Percentiles rank a stretch among this genome's conserved stretches.
These are phyloP conservation scores for Phytophthora melonis DNA, from an alignment of 352 stramenopile genomes.

Conservation along the genomic window DNA sequence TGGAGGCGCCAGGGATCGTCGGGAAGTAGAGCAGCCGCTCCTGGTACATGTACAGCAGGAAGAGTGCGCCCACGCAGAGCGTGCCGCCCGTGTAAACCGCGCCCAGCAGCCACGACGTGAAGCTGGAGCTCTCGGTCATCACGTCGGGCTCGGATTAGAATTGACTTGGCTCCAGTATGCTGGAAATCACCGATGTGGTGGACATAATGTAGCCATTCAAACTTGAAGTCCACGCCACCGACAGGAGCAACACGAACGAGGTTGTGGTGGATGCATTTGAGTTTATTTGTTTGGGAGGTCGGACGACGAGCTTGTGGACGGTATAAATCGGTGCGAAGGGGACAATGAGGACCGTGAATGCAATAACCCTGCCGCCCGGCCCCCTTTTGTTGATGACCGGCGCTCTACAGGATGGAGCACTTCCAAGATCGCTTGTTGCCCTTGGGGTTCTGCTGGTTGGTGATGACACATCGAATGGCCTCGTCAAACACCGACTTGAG, in stretches of 20 bases:
- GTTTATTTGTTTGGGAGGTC: not conserved
- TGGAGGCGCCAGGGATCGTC: conserved; percentile 77
- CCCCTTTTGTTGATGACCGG: conserved; percentile 11
- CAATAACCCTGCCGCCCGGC: conserved; percentile 7
- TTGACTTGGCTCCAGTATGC: conserved; percentile 1
- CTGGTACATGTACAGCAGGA: conserved; percentile 87
- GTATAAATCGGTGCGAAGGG: conserved; percentile 21
- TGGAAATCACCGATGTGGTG: not conserved
- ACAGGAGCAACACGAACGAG: not conserved
- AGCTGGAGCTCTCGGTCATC: conserved; percentile 59
- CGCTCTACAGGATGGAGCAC: conserved; percentile 77
- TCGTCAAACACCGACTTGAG: conserved; percentile 96
- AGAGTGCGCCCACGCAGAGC: conserved; percentile 62
- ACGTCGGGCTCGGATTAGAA: not conserved
- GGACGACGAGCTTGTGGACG: conserved; percentile 2
- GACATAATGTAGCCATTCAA: conserved; percentile 4
- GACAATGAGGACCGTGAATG: conserved; percentile 24
- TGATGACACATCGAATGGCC: conserved; percentile 91
- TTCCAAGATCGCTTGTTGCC: conserved; percentile 46
- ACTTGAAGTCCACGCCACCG: not conserved
- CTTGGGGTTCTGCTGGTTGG: conserved; percentile 81
- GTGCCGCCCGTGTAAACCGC: conserved; percentile 68
- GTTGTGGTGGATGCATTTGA: conserved; percentile 5
- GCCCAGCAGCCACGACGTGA: conserved; percentile 70
- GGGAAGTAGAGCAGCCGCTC: conserved; percentile 89